Conservation (phyloP, 2,329 filamentous ascomycete species). For the Phoma sp. region DNA sequence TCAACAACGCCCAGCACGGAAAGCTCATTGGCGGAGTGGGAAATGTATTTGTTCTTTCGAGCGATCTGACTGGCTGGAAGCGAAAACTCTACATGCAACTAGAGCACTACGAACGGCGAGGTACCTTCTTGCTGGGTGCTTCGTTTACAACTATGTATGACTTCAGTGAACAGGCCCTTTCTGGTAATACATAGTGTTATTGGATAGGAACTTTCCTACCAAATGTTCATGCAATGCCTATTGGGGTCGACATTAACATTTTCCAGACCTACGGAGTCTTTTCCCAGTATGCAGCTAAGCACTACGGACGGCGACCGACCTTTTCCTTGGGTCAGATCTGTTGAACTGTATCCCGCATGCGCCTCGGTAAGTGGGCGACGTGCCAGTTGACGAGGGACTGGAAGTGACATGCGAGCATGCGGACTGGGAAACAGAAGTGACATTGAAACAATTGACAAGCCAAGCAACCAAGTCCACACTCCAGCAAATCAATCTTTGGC, state of each 20-base stretch:
- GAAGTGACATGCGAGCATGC: neutral
- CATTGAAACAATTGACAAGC: neutral
- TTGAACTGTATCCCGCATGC: neutral
- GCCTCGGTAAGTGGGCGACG: neutral
- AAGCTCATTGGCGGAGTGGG: neutral
- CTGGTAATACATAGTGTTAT: neutral
- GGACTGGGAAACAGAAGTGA: neutral
- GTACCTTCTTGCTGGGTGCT: neutral
- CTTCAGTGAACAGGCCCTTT: neutral
- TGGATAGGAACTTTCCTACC: neutral
- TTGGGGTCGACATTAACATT: neutral
- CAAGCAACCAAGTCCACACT: neutral
- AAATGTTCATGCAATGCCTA: neutral
- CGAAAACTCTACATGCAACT: neutral
- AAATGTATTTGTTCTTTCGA: neutral
- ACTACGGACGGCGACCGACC: constrained; percentile 13
- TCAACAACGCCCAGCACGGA: neutral
- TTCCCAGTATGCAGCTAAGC: constrained; percentile 7
- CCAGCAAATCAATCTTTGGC: neutral
- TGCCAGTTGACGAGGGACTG: neutral
- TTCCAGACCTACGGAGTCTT: constrained; percentile 3
- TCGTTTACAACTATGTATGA: neutral
- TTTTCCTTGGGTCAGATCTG: constrained; percentile 6
- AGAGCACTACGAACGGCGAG: constrained; percentile 2
- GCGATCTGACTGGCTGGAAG: neutral